A percentile compares a stretch with the other conserved stretches of the same genome.
These are phyloP conservation scores for Populus trichocarpa DNA, from an alignment of 441 rosid genomes.

Conservation along the genomic window DNA sequence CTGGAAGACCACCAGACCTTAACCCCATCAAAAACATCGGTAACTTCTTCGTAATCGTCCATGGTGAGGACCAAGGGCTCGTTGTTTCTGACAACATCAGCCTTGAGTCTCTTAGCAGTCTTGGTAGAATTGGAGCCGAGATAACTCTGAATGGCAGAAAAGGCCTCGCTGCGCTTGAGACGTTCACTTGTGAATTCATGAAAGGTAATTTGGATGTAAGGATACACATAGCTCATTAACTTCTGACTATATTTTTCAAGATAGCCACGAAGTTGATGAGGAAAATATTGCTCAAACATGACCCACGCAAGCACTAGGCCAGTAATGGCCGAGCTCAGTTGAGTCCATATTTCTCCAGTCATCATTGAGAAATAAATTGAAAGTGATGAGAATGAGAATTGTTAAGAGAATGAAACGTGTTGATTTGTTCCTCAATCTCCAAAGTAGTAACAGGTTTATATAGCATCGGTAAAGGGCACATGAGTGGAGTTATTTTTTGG, in stretches of 20 bases:
- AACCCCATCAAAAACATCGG: slow-evolving; percentile 12
- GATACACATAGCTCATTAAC: not conserved
- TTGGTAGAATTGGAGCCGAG: slow-evolving; percentile 9
- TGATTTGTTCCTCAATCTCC: too few species aligned
- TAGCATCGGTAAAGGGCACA: too few species aligned
- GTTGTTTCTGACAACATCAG: slow-evolving; percentile 1
- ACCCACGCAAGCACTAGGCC: slow-evolving; percentile 16
- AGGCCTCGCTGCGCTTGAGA: slow-evolving; percentile 5
- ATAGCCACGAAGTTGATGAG: not conserved
- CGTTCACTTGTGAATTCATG: slow-evolving; percentile 9
- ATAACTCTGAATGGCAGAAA: slow-evolving; percentile 8
- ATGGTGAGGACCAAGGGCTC: slow-evolving; percentile 14
- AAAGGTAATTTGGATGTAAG: slow-evolving; percentile 12
- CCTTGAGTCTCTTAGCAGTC: slow-evolving; percentile 20
- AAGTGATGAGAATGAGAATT: too few species aligned
- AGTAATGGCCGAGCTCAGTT: slow-evolving; percentile 5
- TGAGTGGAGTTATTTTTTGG: too few species aligned
- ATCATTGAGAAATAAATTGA: not conserved
- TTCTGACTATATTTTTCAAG: not conserved
- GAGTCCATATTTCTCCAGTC: not conserved
- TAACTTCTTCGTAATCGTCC: slow-evolving; percentile 23
- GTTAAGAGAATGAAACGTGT: too few species aligned
- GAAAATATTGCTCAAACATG: slow-evolving; percentile 2
- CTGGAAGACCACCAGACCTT: slow-evolving; percentile 19
- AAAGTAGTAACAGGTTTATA: too few species aligned